phyloP scores from a whole-genome alignment of 495 filamentous ascomycete species.

The Bacidia gigantensis region DNA sequence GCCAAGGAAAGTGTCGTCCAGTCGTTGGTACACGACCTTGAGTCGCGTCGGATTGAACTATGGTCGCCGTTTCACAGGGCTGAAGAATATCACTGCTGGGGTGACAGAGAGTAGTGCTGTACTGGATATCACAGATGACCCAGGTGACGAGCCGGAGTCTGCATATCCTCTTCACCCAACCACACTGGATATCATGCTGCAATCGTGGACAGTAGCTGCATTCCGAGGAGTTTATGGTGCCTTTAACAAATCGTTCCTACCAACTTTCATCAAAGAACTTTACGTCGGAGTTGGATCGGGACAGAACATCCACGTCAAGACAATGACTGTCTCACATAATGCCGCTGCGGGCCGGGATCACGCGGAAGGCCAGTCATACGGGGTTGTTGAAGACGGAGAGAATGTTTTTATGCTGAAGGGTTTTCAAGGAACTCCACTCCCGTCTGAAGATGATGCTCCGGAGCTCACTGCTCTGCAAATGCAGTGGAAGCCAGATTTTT shows the following conservation, averaged over 20 bases:
- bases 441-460: neutral
- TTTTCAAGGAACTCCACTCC: constrained; percentile 4
- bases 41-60: constrained; percentile 7
- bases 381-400: constrained; percentile 5
- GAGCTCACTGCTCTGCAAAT: neutral
- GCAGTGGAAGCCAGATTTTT: constrained; percentile 8
- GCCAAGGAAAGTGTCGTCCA: neutral
- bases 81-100: neutral
- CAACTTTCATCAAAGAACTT: neutral
- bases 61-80: constrained; percentile 10
- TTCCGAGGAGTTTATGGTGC: neutral
- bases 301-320: too few relatives aligned
- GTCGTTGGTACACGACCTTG: constrained; percentile 4
- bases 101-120: neutral
- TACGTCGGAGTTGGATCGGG: too few relatives aligned
- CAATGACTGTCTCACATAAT: too few relatives aligned
- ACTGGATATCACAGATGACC: too few relatives aligned
- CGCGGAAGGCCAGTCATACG: constrained; percentile 11
- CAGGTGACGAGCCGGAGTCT: constrained; percentile 3
- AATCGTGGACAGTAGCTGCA: constrained; percentile 3
- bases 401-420: constrained; percentile 12
- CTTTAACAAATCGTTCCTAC: neutral
- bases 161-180: constrained; percentile 23
- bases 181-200: constrained; percentile 25
- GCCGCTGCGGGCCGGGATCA: neutral